Evolutionary conservation across 1,284 basidiomycete species (phyloP).

Genomic region (Moniliophthora roreri): DNA sequence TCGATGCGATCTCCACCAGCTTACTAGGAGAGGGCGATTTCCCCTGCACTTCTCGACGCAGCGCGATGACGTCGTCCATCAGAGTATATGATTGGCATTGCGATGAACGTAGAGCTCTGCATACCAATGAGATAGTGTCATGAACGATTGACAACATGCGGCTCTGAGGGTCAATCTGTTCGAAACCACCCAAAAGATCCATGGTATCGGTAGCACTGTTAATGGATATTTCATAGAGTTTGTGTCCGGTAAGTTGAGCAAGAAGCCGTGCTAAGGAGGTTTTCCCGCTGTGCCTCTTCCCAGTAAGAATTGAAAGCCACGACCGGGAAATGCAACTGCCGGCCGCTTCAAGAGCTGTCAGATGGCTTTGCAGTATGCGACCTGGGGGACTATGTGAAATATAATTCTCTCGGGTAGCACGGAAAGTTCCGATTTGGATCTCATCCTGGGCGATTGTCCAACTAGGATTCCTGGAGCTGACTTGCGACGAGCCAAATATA

Average conservation of each 20-base stretch:
- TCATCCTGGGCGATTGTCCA: slow-evolving; percentile 52
- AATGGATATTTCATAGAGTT: slow-evolving; percentile 76
- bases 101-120: slow-evolving; percentile 37
- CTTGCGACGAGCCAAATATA: slow-evolving; percentile 48
- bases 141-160: slow-evolving; percentile 40
- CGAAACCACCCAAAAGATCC: slow-evolving; percentile 95
- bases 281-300: slow-evolving; percentile 79
- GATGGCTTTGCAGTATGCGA: slow-evolving; percentile 62
- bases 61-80: background rate
- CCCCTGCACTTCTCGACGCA: background rate
- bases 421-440: slow-evolving; percentile 74
- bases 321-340: slow-evolving; percentile 75
- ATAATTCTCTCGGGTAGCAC: slow-evolving; percentile 46
- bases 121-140: slow-evolving; percentile 39
- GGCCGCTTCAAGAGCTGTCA: slow-evolving; percentile 75
- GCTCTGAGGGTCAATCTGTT: slow-evolving; percentile 72
- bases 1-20: background rate
- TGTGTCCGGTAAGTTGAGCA: slow-evolving; percentile 71
- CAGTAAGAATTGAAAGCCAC: slow-evolving; percentile 90
- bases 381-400: slow-evolving; percentile 39
- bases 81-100: slow-evolving; percentile 32
- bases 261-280: slow-evolving; percentile 73
- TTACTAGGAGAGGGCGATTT: background rate
- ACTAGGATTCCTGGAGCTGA: slow-evolving; percentile 39
- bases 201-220: slow-evolving; percentile 91